Evolutionary conservation across 139 green algal species (phyloP).

Genomic region (Chlorella ohadii): DNA sequence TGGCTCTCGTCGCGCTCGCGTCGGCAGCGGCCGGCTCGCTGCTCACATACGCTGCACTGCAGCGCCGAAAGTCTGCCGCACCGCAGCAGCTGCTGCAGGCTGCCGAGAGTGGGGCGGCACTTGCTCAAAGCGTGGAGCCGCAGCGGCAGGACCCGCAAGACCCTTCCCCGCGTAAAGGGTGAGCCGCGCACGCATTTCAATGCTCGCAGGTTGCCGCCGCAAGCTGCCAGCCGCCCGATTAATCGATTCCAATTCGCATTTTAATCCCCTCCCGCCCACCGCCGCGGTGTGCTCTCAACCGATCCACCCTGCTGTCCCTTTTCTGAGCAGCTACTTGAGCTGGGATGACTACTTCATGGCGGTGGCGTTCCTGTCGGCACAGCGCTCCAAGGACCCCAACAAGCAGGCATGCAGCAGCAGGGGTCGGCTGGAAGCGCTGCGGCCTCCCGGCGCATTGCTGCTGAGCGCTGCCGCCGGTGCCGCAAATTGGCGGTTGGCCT

Average conservation of each 20-base stretch:
- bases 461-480: not conserved
- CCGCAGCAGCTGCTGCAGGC: not conserved
- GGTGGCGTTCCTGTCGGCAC: slow-evolving; percentile 92
- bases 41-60: slow-evolving; percentile 26
- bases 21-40: slow-evolving; percentile 22
- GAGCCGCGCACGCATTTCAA: not conserved
- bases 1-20: slow-evolving; percentile 21
- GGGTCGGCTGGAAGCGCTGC: no score
- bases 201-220: not conserved
- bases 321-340: slow-evolving; percentile 76
- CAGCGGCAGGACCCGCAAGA: slow-evolving; percentile 40
- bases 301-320: no score
- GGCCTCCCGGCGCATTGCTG: no score
- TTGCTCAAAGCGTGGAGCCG: not conserved
- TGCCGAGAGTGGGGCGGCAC: not conserved
- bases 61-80: not conserved
- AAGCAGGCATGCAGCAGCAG: slow-evolving; percentile 84
- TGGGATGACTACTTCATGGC: slow-evolving; percentile 99
- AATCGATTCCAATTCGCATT: no score
- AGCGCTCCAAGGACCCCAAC: slow-evolving; percentile 97
- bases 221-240: not conserved
- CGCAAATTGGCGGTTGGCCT: no score
- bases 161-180: slow-evolving; percentile 25
- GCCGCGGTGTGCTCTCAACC: no score
- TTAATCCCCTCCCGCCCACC: not conserved